Evolutionary conservation across 2,329 filamentous ascomycete genomes (phyloP).

Genomic region (Pseudogymnoascus sp.): DNA sequence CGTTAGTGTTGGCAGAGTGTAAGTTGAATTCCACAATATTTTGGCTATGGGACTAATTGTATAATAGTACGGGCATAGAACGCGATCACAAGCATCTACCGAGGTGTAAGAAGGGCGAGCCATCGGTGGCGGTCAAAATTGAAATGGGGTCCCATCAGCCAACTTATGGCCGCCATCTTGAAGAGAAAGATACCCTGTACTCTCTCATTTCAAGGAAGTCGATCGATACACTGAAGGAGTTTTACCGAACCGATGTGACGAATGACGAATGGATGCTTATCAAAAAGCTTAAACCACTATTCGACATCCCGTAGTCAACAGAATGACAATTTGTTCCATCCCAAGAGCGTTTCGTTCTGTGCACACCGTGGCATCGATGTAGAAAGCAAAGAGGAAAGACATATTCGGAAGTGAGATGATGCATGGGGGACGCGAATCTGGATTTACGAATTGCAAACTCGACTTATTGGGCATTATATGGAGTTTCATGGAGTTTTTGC

Average conservation of each 20-base stretch:
- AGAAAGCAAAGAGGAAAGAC: conserved; percentile 6
- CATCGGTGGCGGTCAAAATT: conserved; percentile 97
- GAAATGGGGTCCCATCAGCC: conserved; percentile 90
- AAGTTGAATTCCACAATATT: conserved; percentile 17
- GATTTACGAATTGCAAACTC: not conserved
- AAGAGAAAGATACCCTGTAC: conserved; percentile 85
- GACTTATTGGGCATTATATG: not conserved
- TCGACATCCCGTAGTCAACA: conserved; percentile 57
- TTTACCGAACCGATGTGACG: conserved; percentile 77
- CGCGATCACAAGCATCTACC: conserved; percentile 93
- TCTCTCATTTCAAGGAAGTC: conserved; percentile 77
- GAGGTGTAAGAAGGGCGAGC: conserved; percentile 90
- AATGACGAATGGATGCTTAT: conserved; percentile 95
- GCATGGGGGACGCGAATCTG: not conserved
- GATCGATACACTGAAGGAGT: conserved; percentile 95
- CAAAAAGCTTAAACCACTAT: conserved; percentile 89
- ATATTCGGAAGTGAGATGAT: conserved; percentile 2
- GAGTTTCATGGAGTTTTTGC: not conserved
- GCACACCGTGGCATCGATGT: conserved; percentile 10
- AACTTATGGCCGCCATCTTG: conserved; percentile 86
- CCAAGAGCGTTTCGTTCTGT: not conserved
- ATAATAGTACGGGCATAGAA: conserved; percentile 78
- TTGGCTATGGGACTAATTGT: conserved; percentile 20
- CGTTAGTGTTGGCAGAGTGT: conserved; percentile 76
- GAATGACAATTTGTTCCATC: conserved; percentile 5